Percentiles rank a stretch among this genome's conserved stretches.
These are phyloP conservation scores for Calocybe cyanea DNA, from an alignment of 768 basidiomycete genomes.

Conservation along the genomic window DNA sequence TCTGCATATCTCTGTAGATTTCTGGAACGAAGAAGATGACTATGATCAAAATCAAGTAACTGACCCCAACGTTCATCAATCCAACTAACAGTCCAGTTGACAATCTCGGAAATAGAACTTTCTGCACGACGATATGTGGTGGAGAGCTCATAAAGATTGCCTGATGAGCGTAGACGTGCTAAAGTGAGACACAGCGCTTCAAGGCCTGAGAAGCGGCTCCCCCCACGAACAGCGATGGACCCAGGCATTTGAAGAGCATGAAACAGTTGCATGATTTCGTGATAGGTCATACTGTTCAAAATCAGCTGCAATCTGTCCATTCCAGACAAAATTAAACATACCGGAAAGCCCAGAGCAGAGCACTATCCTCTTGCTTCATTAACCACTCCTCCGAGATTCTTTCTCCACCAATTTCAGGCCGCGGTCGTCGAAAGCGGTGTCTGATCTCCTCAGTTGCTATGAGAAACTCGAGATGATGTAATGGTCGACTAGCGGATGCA, in stretches of 20 bases:
- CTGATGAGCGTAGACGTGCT: background rate
- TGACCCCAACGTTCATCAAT: slow-evolving; percentile 1
- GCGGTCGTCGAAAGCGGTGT: no score
- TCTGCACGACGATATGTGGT: background rate
- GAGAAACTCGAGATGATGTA: no score
- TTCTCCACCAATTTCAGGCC: no score
- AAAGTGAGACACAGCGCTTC: background rate
- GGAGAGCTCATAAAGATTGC: background rate
- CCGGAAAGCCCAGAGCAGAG: background rate
- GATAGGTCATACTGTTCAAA: background rate
- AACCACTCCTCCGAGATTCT: slow-evolving; percentile 12
- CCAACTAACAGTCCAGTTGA: background rate
- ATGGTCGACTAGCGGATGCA: no score
- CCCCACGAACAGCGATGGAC: background rate
- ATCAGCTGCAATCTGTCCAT: background rate
- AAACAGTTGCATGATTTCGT: background rate
- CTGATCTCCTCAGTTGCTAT: no score
- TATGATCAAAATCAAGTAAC: no score
- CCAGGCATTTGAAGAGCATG: background rate
- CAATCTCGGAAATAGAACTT: background rate
- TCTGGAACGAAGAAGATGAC: no score
- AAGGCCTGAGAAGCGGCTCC: background rate
- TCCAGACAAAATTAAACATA: background rate
- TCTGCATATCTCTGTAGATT: no score
- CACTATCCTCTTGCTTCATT: background rate